phyloP scores from a whole-genome alignment of 495 filamentous ascomycete species.

The Penicillium salamii region DNA sequence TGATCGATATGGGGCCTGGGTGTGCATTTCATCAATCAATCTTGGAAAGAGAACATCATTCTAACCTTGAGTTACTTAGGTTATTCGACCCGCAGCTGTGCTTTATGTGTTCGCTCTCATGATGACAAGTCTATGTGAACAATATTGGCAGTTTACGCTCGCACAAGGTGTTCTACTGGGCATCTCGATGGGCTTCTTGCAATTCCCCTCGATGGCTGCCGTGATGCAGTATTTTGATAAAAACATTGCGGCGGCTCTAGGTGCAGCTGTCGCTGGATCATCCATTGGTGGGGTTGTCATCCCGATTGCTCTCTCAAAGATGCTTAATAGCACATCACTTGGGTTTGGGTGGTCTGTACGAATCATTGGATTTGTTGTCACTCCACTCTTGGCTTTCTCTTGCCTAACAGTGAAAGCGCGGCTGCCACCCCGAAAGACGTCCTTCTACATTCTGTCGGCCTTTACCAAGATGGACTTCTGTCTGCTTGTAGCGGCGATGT shows the following conservation, averaged over 20 bases:
- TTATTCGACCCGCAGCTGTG: slow-evolving; percentile 37
- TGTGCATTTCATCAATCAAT: slow-evolving; percentile 14
- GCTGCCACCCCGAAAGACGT: slow-evolving; percentile 39
- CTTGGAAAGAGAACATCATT: background rate
- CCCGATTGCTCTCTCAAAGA: slow-evolving; percentile 39
- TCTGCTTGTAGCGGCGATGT: slow-evolving; percentile 12
- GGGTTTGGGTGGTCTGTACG: slow-evolving; percentile 62
- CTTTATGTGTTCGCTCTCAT: slow-evolving; percentile 34
- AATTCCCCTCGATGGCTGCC: slow-evolving; percentile 16
- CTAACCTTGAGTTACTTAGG: slow-evolving; percentile 22
- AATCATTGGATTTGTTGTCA: slow-evolving; percentile 54
- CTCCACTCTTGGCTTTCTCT: slow-evolving; percentile 46
- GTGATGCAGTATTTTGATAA: slow-evolving; percentile 32
- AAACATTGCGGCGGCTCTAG: slow-evolving; percentile 54
- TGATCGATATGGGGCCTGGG: slow-evolving; percentile 48
- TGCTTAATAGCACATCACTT: slow-evolving; percentile 24
- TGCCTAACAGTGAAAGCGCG: slow-evolving; percentile 40
- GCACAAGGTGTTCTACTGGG: slow-evolving; percentile 22
- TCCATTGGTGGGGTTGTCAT: slow-evolving; percentile 24
- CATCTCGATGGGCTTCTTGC: slow-evolving; percentile 10
- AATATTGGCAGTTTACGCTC: slow-evolving; percentile 29
- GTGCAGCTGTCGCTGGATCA: slow-evolving; percentile 16
- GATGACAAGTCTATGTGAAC: slow-evolving; percentile 31
- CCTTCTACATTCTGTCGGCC: slow-evolving; percentile 39
- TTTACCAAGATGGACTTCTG: slow-evolving; percentile 35